Base-by-base conservation (phyloP, 2,329 filamentous ascomycete genomes). In the Xylaria sp. region DNA sequence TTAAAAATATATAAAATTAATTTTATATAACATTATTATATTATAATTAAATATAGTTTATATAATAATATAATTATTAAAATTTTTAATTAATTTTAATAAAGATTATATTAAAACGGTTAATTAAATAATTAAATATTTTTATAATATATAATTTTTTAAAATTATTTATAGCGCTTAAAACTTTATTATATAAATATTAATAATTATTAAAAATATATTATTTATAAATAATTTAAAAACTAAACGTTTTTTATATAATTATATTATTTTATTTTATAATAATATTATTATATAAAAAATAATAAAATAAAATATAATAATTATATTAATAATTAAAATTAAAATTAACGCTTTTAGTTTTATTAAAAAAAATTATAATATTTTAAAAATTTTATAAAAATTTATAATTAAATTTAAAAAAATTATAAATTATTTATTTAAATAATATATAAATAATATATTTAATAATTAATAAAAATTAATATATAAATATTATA, bases 241-340 rank as follows among this genome's bases (percentile, higher is more conserved):
- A 46, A 46, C 7, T 3, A 46, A 46, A 18, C 18, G 13, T 18
- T 46, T 46, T n/a, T 46, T 46, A 15, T 18, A 46, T 46, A 46
- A 46, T 3, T 46, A 3, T 41, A 46, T 46, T 46, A 46, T 46
- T n/a, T 46, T 46, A n/a, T 46, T 46, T 18, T 46, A n/a, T 46
- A 46, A 46, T n/a, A 52, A 28, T 52, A 52, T 52, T 28, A 52
- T 52, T 52, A 28, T 5, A n/a, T 52, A 52, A 52, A 52, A 52
- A 28, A 2, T 9, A 28, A 52, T 3, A 15, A 13, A 52, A 0
- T 28, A 52, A 52, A 52, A 13, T 28, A 52, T 28, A 13, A 52
- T 52, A 28, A 13, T 13, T 52, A 52, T 28, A 13, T 52, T 28
- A 12, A 52, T 52, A 13, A 52, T 32, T 13, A 28, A 52, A 52